Conservation (phyloP, 1,284 basidiomycete species). For the Ustilago xerochloae region DNA sequence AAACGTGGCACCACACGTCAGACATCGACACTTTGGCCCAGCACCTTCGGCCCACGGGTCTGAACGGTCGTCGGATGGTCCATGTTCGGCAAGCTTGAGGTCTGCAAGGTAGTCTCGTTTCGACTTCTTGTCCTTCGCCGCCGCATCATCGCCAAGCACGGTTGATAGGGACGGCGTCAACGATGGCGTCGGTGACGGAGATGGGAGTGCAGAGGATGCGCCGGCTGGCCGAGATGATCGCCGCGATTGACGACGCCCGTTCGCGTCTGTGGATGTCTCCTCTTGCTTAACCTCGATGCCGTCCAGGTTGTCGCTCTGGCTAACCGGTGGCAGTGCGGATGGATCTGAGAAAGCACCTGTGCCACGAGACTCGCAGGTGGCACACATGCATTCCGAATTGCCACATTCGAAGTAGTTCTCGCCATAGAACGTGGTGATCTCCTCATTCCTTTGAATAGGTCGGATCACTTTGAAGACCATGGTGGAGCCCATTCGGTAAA, state of each 20-base stretch:
- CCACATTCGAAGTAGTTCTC: slow-evolving; percentile 79
- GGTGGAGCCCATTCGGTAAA: slow-evolving; percentile 85
- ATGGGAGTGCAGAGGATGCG: slow-evolving; percentile 30
- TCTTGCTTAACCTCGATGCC: slow-evolving; percentile 31
- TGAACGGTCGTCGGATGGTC: slow-evolving; percentile 44
- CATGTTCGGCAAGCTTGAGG: slow-evolving; percentile 50
- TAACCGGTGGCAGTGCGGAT: slow-evolving; percentile 1
- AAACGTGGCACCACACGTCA: slow-evolving; percentile 62
- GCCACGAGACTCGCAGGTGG: slow-evolving; percentile 83
- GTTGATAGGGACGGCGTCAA: slow-evolving; percentile 29
- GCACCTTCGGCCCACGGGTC: slow-evolving; percentile 48
- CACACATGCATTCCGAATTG: slow-evolving; percentile 87
- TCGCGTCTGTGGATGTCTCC: slow-evolving; percentile 22
- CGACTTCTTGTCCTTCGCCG: slow-evolving; percentile 36
- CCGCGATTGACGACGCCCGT: slow-evolving; percentile 39
- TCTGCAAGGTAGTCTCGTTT: slow-evolving; percentile 41
- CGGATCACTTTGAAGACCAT: slow-evolving; percentile 88
- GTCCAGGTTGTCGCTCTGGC: slow-evolving; percentile 4
- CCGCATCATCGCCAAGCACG: slow-evolving; percentile 14
- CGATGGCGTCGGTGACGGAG: slow-evolving; percentile 44
- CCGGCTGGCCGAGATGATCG: slow-evolving; percentile 28
- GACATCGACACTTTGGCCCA: slow-evolving; percentile 56
- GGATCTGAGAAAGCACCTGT: slow-evolving; percentile 72
- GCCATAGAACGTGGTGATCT: slow-evolving; percentile 75
- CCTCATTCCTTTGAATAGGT: slow-evolving; percentile 82